These are phyloP conservation scores for Tolypocladium capitatum DNA, from an alignment of 2,329 filamentous ascomycete genomes.

Conservation along the genomic window DNA sequence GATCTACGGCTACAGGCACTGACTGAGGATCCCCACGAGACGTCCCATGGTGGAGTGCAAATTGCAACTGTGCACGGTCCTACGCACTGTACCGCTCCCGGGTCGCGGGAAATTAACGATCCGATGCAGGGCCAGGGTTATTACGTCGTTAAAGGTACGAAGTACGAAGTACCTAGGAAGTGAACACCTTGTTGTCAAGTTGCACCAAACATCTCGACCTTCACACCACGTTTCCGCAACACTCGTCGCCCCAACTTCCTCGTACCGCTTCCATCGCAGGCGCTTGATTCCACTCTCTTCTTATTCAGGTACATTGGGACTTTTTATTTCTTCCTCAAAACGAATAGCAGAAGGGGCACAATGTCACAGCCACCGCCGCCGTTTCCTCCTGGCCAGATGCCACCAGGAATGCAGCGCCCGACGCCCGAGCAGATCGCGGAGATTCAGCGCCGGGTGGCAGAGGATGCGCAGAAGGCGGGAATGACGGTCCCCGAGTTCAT, in stretches of 20 bases:
- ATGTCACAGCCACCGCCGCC: constrained; percentile 17
- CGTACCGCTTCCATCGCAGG: not conserved
- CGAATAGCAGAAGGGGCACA: not conserved
- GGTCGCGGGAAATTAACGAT: constrained; percentile 17
- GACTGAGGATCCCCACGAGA: not conserved
- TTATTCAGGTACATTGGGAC: not conserved
- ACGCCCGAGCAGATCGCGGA: constrained; percentile 72
- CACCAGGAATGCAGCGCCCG: constrained; percentile 34
- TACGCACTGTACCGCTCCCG: constrained; percentile 1
- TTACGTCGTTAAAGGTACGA: no score
- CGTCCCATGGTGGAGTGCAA: not conserved
- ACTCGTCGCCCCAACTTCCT: not conserved
- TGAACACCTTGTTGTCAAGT: constrained; percentile 24
- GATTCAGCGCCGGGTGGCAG: constrained; percentile 72
- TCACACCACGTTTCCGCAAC: not conserved
- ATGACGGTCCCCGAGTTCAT: constrained; percentile 79
- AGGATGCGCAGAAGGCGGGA: constrained; percentile 72
- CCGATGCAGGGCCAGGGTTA: constrained; percentile 7
- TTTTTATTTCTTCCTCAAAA: not conserved
- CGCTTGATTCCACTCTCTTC: not conserved
- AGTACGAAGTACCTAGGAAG: constrained; percentile 14
- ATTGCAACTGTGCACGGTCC: not conserved
- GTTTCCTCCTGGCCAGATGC: constrained; percentile 13
- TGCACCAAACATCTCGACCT: constrained; percentile 4
- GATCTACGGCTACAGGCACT: no score